Evolutionary conservation across 768 basidiomycete species (phyloP).

Genomic region (Tylopilus cervinicoccineus): DNA sequence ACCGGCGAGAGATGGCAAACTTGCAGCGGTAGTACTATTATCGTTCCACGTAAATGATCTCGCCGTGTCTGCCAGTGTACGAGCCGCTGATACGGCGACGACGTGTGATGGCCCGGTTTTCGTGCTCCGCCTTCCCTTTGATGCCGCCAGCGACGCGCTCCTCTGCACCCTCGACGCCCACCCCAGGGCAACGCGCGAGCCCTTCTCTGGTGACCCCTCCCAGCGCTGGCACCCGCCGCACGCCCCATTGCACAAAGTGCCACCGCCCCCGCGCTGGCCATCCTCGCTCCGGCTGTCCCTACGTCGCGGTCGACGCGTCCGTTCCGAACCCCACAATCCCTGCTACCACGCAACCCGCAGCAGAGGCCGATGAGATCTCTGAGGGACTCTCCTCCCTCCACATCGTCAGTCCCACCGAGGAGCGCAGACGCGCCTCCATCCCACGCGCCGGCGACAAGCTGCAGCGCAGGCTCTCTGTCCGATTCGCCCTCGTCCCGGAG

Average conservation of each 20-base stretch:
- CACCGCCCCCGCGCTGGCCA: conserved; percentile 52
- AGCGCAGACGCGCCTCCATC: conserved; percentile 6
- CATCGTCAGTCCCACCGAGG: conserved; percentile 29
- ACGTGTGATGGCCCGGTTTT: neutral
- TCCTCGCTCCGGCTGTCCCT: conserved; percentile 61
- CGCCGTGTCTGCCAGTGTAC: no score
- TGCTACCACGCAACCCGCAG: conserved; percentile 4
- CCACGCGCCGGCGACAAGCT: conserved; percentile 3
- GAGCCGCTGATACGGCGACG: no score
- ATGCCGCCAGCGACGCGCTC: conserved; percentile 30
- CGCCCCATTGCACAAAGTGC: conserved; percentile 53
- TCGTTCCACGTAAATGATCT: no score
- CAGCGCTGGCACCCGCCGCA: conserved; percentile 44
- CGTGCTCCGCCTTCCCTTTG: neutral
- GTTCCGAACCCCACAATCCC: conserved; percentile 15
- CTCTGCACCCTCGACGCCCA: conserved; percentile 29
- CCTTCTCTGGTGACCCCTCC: conserved; percentile 24
- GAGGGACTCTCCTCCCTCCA: conserved; percentile 47
- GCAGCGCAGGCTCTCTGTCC: conserved; percentile 28
- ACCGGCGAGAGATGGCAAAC: no score
- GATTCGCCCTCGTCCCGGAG: conserved; percentile 29
- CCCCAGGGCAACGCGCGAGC: conserved; percentile 16
- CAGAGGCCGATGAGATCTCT: conserved; percentile 28
- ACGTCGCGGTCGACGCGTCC: conserved; percentile 32
- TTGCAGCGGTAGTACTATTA: no score